These are phyloP conservation scores for Orobanche coerulescens DNA, from an alignment of 257 asterid species.

Conservation along the genomic window DNA sequence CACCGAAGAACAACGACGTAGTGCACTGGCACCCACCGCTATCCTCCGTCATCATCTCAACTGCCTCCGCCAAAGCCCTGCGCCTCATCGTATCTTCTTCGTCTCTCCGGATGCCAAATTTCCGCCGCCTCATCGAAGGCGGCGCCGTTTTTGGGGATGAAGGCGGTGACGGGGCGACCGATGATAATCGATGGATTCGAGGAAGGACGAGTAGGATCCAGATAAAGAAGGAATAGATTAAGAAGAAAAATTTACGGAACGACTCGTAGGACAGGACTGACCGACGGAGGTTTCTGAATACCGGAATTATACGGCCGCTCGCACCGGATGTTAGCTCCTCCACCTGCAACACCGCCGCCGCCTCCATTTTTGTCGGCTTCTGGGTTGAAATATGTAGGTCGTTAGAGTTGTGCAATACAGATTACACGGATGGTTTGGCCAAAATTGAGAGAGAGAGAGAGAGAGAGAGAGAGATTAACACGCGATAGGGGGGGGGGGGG, in stretches of 20 bases:
- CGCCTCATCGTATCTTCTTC: conserved; percentile 94
- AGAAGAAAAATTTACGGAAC: conserved; percentile 30
- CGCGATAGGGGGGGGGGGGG: conserved; percentile 19
- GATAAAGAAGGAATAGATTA: conserved; percentile 55
- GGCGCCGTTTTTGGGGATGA: conserved; percentile 43
- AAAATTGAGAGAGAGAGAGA: background rate
- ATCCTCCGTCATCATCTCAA: conserved; percentile 48
- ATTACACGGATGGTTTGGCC: background rate
- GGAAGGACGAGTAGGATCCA: conserved; percentile 70
- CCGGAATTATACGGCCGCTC: conserved; percentile 90
- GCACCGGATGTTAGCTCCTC: conserved; percentile 98
- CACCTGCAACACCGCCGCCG: conserved; percentile 48
- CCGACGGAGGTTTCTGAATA: conserved; percentile 57
- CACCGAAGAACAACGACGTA: conserved; percentile 76
- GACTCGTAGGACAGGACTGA: conserved; percentile 53
- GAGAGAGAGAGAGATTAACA: conserved; percentile 18
- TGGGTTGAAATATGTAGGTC: background rate
- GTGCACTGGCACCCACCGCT: conserved; percentile 44
- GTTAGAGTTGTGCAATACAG: background rate
- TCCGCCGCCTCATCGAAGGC: conserved; percentile 39
- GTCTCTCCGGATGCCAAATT: conserved; percentile 54
- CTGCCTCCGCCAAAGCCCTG: conserved; percentile 86
- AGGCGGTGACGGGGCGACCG: conserved; percentile 50
- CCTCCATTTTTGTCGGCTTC: conserved; percentile 37
- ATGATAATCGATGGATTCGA: conserved; percentile 44